A percentile compares a stretch with the other conserved stretches of the same genome.
phyloP scores from a whole-genome alignment of 768 basidiomycete species.

The Sarcomyxa edulis region DNA sequence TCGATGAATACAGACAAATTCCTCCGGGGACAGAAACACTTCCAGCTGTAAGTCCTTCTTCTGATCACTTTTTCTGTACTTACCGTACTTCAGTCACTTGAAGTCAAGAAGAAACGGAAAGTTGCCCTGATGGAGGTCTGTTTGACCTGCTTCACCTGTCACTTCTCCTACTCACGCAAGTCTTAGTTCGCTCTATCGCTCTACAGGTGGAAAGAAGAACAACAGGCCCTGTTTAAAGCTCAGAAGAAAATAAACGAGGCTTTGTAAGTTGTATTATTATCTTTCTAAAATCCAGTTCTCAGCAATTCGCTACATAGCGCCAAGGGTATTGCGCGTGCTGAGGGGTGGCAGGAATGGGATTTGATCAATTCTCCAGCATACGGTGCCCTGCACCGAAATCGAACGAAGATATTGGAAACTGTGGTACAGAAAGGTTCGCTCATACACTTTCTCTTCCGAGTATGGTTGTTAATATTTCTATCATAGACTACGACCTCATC shows the following conservation, averaged over 20 bases:
- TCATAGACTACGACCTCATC: constrained; percentile 23
- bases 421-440: constrained; percentile 30
- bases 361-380: constrained; percentile 35
- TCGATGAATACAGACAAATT: no score
- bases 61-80: no score
- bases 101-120: no score
- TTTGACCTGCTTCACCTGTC: no score
- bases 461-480: not conserved
- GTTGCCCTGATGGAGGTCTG: no score
- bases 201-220: constrained; percentile 14
- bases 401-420: constrained; percentile 31
- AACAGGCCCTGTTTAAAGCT: constrained; percentile 1
- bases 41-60: no score
- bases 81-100: no score
- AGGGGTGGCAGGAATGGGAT: constrained; percentile 40
- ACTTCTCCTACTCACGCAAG: no score
- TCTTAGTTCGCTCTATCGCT: constrained; percentile 20
- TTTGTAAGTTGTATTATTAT: constrained; percentile 10
- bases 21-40: no score
- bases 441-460: not conserved
- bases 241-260: constrained; percentile 10
- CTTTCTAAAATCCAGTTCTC: no score
- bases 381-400: constrained; percentile 29
- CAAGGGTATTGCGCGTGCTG: constrained; percentile 20
- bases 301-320: constrained; percentile 24